phyloP scores from a whole-genome alignment of 2,329 filamentous ascomycete species.

The Phyllosticta ampelicida region DNA sequence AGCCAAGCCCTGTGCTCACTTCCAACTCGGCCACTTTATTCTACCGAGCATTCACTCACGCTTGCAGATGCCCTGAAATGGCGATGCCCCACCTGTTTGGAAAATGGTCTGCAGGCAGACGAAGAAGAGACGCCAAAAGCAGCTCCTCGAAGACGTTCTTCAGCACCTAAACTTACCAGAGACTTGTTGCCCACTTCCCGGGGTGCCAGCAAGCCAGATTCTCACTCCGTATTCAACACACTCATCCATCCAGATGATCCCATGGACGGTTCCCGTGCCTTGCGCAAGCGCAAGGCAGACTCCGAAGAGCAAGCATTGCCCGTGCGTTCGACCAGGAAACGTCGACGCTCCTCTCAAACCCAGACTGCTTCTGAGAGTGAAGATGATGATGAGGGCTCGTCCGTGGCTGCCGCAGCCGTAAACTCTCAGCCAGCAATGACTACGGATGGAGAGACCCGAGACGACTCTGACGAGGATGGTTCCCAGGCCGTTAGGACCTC shows the following conservation, averaged over 20 bases:
- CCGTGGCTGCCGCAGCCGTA: constrained; percentile 21
- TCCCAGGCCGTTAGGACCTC: constrained; percentile 15
- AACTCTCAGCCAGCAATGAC: constrained; percentile 15
- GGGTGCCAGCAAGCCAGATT: constrained; percentile 53
- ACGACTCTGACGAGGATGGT: constrained; percentile 15
- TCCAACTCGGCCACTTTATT: constrained; percentile 8
- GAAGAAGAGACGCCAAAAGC: constrained; percentile 30
- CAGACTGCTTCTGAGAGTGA: constrained; percentile 17
- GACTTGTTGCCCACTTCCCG: constrained; percentile 62
- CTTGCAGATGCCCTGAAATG: constrained; percentile 45
- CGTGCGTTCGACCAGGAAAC: constrained; percentile 30
- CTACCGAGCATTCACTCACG: constrained; percentile 8
- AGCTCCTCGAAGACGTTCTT: constrained; percentile 43
- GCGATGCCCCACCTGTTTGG: constrained; percentile 50
- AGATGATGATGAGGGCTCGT: constrained; percentile 16
- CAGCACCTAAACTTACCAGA: constrained; percentile 55
- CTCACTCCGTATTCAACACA: constrained; percentile 68
- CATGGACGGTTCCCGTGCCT: constrained; percentile 62
- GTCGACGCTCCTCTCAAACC: constrained; percentile 16
- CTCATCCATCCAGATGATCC: constrained; percentile 61
- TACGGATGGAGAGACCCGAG: constrained; percentile 3
- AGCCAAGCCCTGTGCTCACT: constrained; percentile 20
- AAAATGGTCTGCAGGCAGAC: constrained; percentile 39
- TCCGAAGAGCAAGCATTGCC: constrained; percentile 52
- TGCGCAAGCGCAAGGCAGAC: constrained; percentile 78